Percentiles rank a stretch among this genome's conserved stretches.
Conservation (phyloP, 78 protist species). For the slime mould (Dictyostelium discoideum) region DNA sequence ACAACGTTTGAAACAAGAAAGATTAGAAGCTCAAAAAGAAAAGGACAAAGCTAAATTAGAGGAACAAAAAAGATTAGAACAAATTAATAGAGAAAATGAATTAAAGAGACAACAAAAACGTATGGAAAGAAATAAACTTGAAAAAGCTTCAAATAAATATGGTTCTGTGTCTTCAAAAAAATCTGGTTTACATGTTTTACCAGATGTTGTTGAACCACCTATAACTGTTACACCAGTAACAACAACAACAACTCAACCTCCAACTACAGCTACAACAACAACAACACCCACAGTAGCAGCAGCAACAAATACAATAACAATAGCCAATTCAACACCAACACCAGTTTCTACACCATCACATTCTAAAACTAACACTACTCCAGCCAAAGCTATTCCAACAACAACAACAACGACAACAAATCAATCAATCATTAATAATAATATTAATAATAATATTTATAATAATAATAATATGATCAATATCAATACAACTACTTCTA, state of each 20-base stretch:
- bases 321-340: background rate
- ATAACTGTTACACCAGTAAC: background rate
- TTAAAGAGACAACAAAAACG: conserved; percentile 47
- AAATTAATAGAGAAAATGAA: conserved; percentile 11
- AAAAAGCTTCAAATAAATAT: background rate
- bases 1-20: background rate
- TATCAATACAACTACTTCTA: background rate
- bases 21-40: conserved; percentile 24
- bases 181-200: conserved; percentile 8
- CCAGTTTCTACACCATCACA: background rate
- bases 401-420: background rate
- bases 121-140: conserved; percentile 60
- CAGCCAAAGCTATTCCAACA: background rate
- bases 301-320: background rate
- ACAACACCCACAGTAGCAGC: background rate
- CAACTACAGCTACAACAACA: background rate
- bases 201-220: conserved; percentile 2
- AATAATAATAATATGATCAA: background rate
- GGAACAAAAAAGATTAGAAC: background rate
- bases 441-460: background rate
- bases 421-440: background rate
- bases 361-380: background rate
- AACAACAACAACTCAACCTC: background rate
- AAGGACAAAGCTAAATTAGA: background rate
- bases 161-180: background rate